Percentiles rank a stretch among this genome's conserved stretches.
These are phyloP conservation scores for Andrographis paniculata DNA, from an alignment of 305 asterid species.

Conservation along the genomic window DNA sequence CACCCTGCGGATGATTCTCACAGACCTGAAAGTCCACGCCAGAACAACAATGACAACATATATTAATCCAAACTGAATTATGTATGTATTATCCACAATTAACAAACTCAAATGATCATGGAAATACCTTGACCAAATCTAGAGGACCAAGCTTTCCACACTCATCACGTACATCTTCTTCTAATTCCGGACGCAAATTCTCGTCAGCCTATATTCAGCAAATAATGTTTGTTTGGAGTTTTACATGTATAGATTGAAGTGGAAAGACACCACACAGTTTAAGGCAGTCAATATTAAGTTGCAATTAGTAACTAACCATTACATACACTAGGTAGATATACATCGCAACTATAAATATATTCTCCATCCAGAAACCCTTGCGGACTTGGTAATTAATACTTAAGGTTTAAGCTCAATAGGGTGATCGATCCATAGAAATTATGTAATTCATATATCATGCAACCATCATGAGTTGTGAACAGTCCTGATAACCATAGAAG, in stretches of 20 bases:
- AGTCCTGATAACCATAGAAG: background rate
- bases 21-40: slow-evolving; percentile 47
- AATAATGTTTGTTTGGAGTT: slow-evolving; percentile 3
- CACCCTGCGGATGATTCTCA: slow-evolving; percentile 90
- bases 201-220: slow-evolving; percentile 51
- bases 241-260: slow-evolving; percentile 11
- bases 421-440: too few relatives aligned
- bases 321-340: too few relatives aligned
- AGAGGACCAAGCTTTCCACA: slow-evolving; percentile 83
- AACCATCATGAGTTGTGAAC: background rate
- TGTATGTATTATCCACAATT: background rate
- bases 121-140: slow-evolving; percentile 65
- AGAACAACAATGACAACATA: slow-evolving; percentile 9
- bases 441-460: background rate
- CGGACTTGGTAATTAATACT: too few relatives aligned
- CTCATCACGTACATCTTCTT: slow-evolving; percentile 72
- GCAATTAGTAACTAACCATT: too few relatives aligned
- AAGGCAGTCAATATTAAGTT: too few relatives aligned
- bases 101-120: slow-evolving; percentile 4
- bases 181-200: slow-evolving; percentile 63
- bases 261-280: background rate
- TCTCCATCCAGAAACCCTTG: too few relatives aligned
- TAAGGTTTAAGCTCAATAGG: too few relatives aligned
- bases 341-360: too few relatives aligned
- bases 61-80: background rate